Conservation (phyloP, 345 rosid species). For the Dovyalis caffra region DNA sequence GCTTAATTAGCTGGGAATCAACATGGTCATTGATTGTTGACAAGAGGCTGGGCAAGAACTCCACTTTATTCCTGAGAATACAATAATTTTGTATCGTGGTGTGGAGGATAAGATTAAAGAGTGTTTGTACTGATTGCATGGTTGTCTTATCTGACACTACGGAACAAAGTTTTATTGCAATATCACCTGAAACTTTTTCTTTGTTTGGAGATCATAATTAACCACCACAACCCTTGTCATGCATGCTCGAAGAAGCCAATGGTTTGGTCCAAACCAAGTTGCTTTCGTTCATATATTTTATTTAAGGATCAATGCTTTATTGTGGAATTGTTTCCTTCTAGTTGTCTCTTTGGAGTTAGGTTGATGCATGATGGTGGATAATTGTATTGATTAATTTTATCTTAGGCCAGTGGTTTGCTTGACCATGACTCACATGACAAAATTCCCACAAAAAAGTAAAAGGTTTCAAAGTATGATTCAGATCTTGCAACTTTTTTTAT, state of each 20-base stretch:
- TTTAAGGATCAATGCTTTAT: not conserved
- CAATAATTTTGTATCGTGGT: not conserved
- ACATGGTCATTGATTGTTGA: not conserved
- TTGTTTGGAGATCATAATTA: not conserved
- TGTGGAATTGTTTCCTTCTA: not conserved
- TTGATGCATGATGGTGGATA: not conserved
- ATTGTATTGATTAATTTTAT: not conserved
- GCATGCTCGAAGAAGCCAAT: not conserved
- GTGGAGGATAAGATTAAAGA: not conserved
- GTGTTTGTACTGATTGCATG: not conserved
- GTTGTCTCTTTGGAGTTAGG: not conserved
- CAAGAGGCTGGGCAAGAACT: not conserved
- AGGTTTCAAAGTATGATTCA: not conserved
- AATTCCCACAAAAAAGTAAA: not conserved
- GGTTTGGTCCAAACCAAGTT: not conserved
- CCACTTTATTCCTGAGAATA: not conserved
- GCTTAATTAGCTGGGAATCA: not conserved
- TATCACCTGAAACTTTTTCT: too few species aligned
- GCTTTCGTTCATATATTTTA: not conserved
- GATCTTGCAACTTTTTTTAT: not conserved
- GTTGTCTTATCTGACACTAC: too few species aligned
- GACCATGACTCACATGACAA: not conserved
- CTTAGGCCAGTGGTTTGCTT: not conserved
- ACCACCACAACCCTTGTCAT: not conserved
- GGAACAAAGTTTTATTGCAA: too few species aligned